Conservation (phyloP, 768 basidiomycete genomes). For the Tulasnella sp. region DNA sequence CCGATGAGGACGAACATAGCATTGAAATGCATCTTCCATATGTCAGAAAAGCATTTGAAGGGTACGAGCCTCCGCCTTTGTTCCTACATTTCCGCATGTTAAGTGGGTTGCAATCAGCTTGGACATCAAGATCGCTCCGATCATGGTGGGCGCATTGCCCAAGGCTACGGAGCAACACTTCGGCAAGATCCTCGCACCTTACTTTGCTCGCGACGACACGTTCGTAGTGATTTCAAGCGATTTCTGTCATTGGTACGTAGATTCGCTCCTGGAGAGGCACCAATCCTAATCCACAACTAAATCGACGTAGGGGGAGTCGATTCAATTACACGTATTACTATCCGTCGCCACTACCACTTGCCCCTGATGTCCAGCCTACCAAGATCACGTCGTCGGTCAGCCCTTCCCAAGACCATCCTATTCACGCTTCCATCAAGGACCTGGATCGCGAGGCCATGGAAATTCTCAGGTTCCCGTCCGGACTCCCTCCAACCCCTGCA, state of each 20-base stretch:
- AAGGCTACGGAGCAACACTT: slow-evolving; percentile 51
- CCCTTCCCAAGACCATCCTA: slow-evolving; percentile 40
- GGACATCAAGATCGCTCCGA: slow-evolving; percentile 78
- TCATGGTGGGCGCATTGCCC: slow-evolving; percentile 77
- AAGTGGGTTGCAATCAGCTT: slow-evolving; percentile 35
- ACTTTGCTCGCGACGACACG: slow-evolving; percentile 67
- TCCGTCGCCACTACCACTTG: slow-evolving; percentile 42
- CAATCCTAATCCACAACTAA: neutral
- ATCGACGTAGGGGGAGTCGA: slow-evolving; percentile 56
- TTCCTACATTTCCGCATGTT: slow-evolving; percentile 8
- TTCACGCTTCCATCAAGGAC: slow-evolving; percentile 72
- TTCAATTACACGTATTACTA: slow-evolving; percentile 88
- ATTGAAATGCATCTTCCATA: slow-evolving; percentile 98
- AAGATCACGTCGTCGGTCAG: slow-evolving; percentile 32
- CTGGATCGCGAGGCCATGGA: slow-evolving; percentile 86
- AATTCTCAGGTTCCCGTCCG: slow-evolving; percentile 46
- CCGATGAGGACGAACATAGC: slow-evolving; percentile 93
- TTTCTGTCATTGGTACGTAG: slow-evolving; percentile 89
- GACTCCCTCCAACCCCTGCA: slow-evolving; percentile 32
- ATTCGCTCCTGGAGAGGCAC: neutral
- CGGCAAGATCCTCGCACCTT: slow-evolving; percentile 70
- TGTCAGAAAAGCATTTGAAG: slow-evolving; percentile 73
- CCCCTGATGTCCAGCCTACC: slow-evolving; percentile 45
- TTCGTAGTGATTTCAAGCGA: slow-evolving; percentile 90
- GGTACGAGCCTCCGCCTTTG: slow-evolving; percentile 39